Evolutionary conservation across 306 rosid species (phyloP).

Genomic region (Purshia tridentata): DNA sequence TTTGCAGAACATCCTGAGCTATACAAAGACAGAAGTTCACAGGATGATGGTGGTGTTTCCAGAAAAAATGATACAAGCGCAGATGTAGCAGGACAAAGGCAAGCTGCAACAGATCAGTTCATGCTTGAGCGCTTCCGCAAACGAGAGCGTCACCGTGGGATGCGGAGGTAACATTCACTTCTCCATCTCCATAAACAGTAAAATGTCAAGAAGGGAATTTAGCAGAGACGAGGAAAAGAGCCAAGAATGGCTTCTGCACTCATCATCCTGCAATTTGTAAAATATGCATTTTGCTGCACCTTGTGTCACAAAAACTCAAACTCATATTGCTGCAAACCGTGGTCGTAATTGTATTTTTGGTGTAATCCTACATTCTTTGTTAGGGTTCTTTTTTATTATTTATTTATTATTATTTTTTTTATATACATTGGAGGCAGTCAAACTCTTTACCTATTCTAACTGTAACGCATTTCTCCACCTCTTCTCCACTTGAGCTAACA

Average conservation of each 20-base stretch:
- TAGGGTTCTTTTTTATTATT: no score
- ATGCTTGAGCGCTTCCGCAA: conserved; percentile 95
- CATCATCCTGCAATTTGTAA: not conserved
- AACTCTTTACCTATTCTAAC: no score
- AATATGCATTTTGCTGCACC: not conserved
- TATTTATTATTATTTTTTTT: no score
- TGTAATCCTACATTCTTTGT: not conserved
- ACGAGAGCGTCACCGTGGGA: conserved; percentile 90
- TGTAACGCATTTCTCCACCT: no score
- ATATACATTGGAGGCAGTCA: no score
- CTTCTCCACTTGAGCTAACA: no score
- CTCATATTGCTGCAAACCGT: not conserved
- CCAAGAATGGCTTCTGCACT: conserved; percentile 3
- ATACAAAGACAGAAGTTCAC: conserved; percentile 70
- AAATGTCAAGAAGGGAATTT: not conserved
- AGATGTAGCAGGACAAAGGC: conserved; percentile 73
- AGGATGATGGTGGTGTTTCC: conserved; percentile 60
- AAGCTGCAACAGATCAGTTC: conserved; percentile 92
- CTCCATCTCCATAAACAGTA: not conserved
- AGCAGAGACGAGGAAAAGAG: not conserved
- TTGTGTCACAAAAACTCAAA: not conserved
- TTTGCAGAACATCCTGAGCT: conserved; percentile 93
- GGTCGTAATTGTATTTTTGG: not conserved
- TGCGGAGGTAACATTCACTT: conserved; percentile 52
- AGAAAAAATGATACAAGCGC: conserved; percentile 51